Base-by-base conservation (phyloP, 768 basidiomycete genomes). In the Wakefieldia striispora region DNA sequence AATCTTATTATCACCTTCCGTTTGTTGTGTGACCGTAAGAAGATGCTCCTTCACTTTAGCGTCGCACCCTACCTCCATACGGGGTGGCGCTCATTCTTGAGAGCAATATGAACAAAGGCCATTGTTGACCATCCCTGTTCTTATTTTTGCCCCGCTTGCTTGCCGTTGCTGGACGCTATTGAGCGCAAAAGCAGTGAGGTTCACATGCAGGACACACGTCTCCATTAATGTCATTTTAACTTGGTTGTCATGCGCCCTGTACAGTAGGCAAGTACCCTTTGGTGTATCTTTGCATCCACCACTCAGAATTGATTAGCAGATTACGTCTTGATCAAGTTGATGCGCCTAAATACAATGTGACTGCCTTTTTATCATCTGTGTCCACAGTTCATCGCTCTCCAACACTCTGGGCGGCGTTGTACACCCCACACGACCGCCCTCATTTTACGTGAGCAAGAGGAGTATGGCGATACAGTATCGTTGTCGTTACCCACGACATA, bases 381-480 rank as follows among this genome's bases (percentile, higher is more conserved):
- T 47, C 57, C 20, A 14, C 6, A 20, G 14, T 24, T 31, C 3
- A 23, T 46, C 65, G 93, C 92, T 95, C 91, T 80, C 80, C 80
- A 80, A 95, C 93, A 95, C 93, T 95, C 93, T 95, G 93, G 86
- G 80, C 83, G 81, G 79, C 86, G 86, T 83, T 60, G 57, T 52
- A 68, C 51, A 59, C 64, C 66, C 70, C 67, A 92, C 84, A 83
- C 87, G 88, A 74, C 74, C 79, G 84, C 85, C 82, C 91, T 93
- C 87, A 95, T 95, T 95, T 95, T 90, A 91, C 69, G 83, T 79
- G 86, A 95, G 91, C 92, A 73, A 95, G 64, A 91, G 56, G 64
- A 91, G 56, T 21, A 46, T 56, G 53, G 58, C 54, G 60, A 60
- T 35, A 51, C 38, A 19, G 58, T 64, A 60, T 60, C 44, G 58